Conservation (phyloP, 129 eudicot genomes). For the Heracleum sosnowskyi region DNA sequence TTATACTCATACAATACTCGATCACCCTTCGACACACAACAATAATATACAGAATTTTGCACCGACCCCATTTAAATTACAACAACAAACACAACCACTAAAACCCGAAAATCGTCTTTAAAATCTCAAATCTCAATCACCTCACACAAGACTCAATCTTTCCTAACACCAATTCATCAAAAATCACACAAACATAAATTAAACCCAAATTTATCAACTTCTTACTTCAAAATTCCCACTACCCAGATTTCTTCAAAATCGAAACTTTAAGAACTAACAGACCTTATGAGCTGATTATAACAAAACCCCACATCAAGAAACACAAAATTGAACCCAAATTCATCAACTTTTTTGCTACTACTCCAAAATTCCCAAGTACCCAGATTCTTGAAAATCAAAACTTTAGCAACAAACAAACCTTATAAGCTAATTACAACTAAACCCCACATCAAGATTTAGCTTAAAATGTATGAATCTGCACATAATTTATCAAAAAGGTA, state of each 20-base stretch:
- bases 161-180: not conserved
- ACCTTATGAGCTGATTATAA: not conserved
- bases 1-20: conserved; percentile 43
- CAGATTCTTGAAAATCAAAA: not conserved
- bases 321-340: not conserved
- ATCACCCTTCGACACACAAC: conserved; percentile 66
- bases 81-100: not conserved
- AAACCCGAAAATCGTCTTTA: not conserved
- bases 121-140: not conserved
- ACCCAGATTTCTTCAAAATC: not conserved
- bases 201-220: not conserved
- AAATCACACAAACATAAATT: not conserved
- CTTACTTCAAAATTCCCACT: not conserved
- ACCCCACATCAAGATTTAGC: conserved; percentile 2
- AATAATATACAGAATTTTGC: conserved; percentile 39
- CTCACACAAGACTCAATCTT: not conserved
- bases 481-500: not conserved
- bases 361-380: not conserved
- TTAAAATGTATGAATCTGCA: not conserved
- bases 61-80: conserved; percentile 30
- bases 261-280: not conserved
- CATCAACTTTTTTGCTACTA: not conserved
- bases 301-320: not conserved
- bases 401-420: not conserved
- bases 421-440: not conserved